Conservation (phyloP, 257 asterid species). For the Sherardia arvensis region DNA sequence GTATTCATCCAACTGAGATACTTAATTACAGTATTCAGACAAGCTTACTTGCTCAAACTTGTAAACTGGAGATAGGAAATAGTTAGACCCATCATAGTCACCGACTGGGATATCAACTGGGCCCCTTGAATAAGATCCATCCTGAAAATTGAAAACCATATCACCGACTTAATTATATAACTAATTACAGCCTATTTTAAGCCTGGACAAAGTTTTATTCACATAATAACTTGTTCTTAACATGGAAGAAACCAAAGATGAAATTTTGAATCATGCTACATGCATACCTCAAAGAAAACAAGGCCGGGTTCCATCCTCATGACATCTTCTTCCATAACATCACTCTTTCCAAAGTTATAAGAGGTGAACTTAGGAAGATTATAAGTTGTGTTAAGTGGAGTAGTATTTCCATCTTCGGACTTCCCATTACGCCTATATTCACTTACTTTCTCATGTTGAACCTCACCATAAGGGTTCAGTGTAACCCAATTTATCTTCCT, state of each 20-base stretch:
- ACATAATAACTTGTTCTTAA: neutral
- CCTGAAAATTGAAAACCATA: slow-evolving; percentile 45
- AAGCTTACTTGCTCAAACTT: slow-evolving; percentile 89
- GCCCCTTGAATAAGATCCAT: slow-evolving; percentile 97
- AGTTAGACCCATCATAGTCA: slow-evolving; percentile 50
- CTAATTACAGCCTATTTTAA: neutral
- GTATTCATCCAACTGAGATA: neutral
- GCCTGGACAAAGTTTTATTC: neutral
- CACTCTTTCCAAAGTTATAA: slow-evolving; percentile 65
- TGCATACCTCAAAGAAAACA: slow-evolving; percentile 84
- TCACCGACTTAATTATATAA: neutral
- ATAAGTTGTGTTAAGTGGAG: slow-evolving; percentile 23
- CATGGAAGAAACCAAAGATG: neutral
- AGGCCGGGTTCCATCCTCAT: slow-evolving; percentile 97
- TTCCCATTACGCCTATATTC: slow-evolving; percentile 18
- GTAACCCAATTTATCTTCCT: slow-evolving; percentile 85
- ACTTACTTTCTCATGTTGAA: slow-evolving; percentile 27
- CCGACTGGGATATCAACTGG: slow-evolving; percentile 80
- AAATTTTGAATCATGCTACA: slow-evolving; percentile 6
- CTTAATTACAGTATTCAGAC: neutral
- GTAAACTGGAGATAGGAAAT: slow-evolving; percentile 76
- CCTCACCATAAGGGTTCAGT: slow-evolving; percentile 78
- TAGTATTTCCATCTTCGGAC: slow-evolving; percentile 16
- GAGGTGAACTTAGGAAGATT: slow-evolving; percentile 67
- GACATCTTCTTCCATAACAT: slow-evolving; percentile 93